phyloP scores from a whole-genome alignment of 306 rosid genomes.

The Morella rubra region DNA sequence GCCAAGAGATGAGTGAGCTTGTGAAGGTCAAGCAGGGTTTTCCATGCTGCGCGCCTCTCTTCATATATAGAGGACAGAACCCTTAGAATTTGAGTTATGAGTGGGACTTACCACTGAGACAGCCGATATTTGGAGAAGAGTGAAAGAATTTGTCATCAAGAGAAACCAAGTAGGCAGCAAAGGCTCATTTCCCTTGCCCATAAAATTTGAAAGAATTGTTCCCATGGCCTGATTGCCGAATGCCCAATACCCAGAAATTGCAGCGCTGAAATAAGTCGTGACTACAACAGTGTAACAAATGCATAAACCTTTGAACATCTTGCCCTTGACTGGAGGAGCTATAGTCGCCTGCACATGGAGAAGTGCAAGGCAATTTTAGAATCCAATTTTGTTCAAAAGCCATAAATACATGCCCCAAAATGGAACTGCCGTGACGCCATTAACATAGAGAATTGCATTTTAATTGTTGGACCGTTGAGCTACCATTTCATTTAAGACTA shows the following conservation, averaged over 20 bases:
- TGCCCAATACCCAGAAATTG: conserved; percentile 84
- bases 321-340: conserved; percentile 75
- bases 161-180: conserved; percentile 72
- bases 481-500: no score
- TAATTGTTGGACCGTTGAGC: no score
- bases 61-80: no score
- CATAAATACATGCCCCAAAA: no score
- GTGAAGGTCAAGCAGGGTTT: not conserved
- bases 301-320: conserved; percentile 83
- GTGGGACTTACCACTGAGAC: conserved; percentile 55
- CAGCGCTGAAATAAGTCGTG: conserved; percentile 53
- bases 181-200: conserved; percentile 27
- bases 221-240: conserved; percentile 62
- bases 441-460: no score
- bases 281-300: conserved; percentile 61
- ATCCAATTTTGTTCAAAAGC: no score
- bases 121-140: conserved; percentile 59
- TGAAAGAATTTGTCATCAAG: conserved; percentile 57
- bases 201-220: conserved; percentile 54
- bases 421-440: no score
- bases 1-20: not conserved
- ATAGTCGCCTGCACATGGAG: conserved; percentile 63
- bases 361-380: no score
- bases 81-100: not conserved
- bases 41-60: no score